Percentiles rank a stretch among this genome's conserved stretches.
phyloP scores from a whole-genome alignment of 2,329 filamentous ascomycete genomes.

The Aspergillus felis region DNA sequence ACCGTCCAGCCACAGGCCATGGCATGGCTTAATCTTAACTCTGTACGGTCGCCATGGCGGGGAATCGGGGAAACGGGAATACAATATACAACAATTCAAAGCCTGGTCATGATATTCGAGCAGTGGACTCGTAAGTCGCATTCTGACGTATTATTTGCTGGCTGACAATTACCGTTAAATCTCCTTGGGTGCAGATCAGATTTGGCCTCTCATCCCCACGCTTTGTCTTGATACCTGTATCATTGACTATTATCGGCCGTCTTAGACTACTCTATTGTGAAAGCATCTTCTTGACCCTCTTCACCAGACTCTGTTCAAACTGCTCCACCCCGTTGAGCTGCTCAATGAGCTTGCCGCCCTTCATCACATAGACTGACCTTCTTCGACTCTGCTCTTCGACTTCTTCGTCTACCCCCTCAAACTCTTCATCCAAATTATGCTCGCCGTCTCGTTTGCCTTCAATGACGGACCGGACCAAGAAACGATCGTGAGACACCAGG shows the following conservation, averaged over 20 bases:
- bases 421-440: conserved; percentile 39
- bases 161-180: too few relatives aligned
- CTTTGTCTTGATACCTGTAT: too few relatives aligned
- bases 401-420: conserved; percentile 46
- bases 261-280: not conserved
- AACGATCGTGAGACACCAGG: conserved; percentile 77
- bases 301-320: conserved; percentile 63
- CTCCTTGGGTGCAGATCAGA: too few relatives aligned
- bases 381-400: conserved; percentile 43
- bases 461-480: conserved; percentile 70
- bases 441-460: conserved; percentile 54
- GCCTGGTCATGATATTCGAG: too few relatives aligned
- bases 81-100: not conserved
- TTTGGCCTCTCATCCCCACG: too few relatives aligned
- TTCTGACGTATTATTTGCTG: too few relatives aligned
- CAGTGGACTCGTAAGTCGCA: too few relatives aligned
- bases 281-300: conserved; percentile 50
- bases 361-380: conserved; percentile 59
- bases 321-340: conserved; percentile 60
- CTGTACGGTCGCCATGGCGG: not conserved
- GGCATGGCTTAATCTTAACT: not conserved
- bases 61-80: not conserved
- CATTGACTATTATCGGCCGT: not conserved
- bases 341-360: conserved; percentile 52
- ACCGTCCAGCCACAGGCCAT: not conserved